A percentile compares a stretch with the other conserved stretches of the same genome.
Conservation (phyloP, 1,284 basidiomycete genomes). For the Cryptococcus amylolentus region DNA sequence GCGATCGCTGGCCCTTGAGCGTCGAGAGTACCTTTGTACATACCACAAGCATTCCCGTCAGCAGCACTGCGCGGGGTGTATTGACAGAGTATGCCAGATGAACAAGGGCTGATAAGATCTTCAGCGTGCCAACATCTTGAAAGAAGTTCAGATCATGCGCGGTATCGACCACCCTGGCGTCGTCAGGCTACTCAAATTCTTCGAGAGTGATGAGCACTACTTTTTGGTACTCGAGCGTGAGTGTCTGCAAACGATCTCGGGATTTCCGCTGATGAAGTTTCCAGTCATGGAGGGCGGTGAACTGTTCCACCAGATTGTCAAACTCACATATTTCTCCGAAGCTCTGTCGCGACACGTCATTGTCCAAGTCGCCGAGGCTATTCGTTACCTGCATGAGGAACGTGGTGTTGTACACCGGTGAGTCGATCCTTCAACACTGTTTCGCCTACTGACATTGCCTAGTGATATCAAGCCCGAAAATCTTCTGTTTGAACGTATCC, state of each 20-base stretch:
- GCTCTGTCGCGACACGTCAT: conserved; percentile 93
- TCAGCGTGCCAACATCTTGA: conserved; percentile 95
- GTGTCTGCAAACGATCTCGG: conserved; percentile 33
- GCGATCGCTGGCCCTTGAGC: conserved; percentile 29
- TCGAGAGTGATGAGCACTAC: conserved; percentile 89
- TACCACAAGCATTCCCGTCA: background rate
- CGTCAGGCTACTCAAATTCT: conserved; percentile 83
- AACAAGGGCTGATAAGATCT: conserved; percentile 5
- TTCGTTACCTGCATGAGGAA: conserved; percentile 95
- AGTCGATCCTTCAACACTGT: conserved; percentile 9
- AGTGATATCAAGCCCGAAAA: conserved; percentile 99
- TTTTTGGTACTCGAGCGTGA: conserved; percentile 88
- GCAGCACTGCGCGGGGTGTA: background rate
- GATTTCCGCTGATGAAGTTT: conserved; percentile 1
- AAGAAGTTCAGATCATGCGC: conserved; percentile 99
- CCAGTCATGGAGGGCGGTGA: conserved; percentile 95
- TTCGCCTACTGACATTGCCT: conserved; percentile 4
- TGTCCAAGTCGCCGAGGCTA: conserved; percentile 91
- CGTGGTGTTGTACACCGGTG: conserved; percentile 91
- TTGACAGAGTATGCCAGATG: background rate
- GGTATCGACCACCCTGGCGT: conserved; percentile 85
- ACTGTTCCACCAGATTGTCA: conserved; percentile 99
- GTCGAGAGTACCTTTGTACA: conserved; percentile 14
- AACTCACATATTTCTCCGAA: conserved; percentile 98
- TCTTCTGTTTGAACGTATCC: conserved; percentile 89